These are phyloP conservation scores for Pistacia vera DNA, from an alignment of 345 rosid genomes.

Conservation along the genomic window DNA sequence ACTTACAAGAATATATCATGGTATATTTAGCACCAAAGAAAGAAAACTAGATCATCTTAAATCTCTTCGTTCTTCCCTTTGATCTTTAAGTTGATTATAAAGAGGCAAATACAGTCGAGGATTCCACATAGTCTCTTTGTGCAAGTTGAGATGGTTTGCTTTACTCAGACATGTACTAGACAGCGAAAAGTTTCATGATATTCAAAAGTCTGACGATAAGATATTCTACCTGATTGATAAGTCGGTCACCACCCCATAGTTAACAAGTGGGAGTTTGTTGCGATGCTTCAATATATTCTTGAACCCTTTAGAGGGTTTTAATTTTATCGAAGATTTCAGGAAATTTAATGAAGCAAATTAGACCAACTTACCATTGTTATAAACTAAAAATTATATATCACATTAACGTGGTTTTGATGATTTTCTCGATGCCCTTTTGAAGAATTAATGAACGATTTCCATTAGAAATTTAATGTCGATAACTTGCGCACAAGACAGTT, in stretches of 20 bases:
- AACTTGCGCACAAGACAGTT: not conserved
- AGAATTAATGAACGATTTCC: not conserved
- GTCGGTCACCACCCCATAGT: constrained; percentile 13
- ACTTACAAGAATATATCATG: not conserved
- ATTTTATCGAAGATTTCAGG: not conserved
- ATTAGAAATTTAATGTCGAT: not conserved
- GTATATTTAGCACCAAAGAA: no score
- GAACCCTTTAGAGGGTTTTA: not conserved
- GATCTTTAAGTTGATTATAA: not conserved
- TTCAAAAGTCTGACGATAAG: constrained; percentile 32
- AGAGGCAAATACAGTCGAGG: constrained; percentile 23
- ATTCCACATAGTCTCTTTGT: not conserved
- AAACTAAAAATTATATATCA: no score
- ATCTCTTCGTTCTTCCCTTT: not conserved
- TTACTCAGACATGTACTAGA: constrained; percentile 31
- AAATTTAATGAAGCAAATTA: not conserved
- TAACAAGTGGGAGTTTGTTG: constrained; percentile 15
- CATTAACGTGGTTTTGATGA: no score
- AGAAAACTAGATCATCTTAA: no score
- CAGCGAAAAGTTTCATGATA: constrained; percentile 16
- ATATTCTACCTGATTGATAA: constrained; percentile 28
- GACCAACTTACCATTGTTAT: no score
- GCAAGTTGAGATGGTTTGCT: constrained; percentile 38
- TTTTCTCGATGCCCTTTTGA: no score
- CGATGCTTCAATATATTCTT: constrained; percentile 9